Evolutionary conservation across 1,139 yeast species (phyloP).

Genomic region (Yamadazyma jaroonii): DNA sequence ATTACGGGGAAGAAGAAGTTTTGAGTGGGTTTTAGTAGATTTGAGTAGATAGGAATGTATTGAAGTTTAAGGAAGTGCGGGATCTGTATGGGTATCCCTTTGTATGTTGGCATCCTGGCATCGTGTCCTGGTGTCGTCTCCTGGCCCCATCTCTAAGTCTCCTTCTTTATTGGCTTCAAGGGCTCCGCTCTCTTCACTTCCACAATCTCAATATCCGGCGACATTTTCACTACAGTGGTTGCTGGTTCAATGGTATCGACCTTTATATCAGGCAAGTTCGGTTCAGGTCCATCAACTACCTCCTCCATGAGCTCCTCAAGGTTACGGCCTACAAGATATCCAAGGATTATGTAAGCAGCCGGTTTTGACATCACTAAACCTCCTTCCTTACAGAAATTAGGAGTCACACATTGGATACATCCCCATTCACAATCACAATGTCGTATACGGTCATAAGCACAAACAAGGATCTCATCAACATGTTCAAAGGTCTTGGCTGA

Average conservation of each 20-base stretch:
- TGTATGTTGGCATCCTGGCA: too few relatives aligned
- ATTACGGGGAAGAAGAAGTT: slow-evolving; percentile 20
- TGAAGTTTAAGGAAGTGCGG: too few relatives aligned
- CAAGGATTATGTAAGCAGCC: slow-evolving; percentile 75
- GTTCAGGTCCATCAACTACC: slow-evolving; percentile 80
- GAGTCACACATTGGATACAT: slow-evolving; percentile 84
- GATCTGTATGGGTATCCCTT: too few relatives aligned
- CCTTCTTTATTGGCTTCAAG: slow-evolving; percentile 11
- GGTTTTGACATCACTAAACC: slow-evolving; percentile 82
- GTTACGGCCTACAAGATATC: slow-evolving; percentile 48
- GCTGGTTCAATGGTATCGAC: slow-evolving; percentile 68
- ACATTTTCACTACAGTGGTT: slow-evolving; percentile 49
- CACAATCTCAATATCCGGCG: slow-evolving; percentile 19
- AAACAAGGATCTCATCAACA: slow-evolving; percentile 59
- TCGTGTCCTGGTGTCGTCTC: too few relatives aligned
- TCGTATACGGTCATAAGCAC: slow-evolving; percentile 57
- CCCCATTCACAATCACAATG: slow-evolving; percentile 82
- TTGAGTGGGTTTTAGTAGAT: too few relatives aligned
- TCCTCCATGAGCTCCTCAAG: slow-evolving; percentile 30
- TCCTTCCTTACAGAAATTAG: slow-evolving; percentile 74
- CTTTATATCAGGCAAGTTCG: slow-evolving; percentile 64
- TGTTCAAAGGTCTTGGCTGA: slow-evolving; percentile 77
- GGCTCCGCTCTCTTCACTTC: slow-evolving; percentile 8
- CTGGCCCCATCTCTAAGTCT: too few relatives aligned
- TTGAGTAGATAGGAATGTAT: too few relatives aligned